phyloP scores from a whole-genome alignment of 495 filamentous ascomycete genomes.

The Hypoxylon subgilvum region DNA sequence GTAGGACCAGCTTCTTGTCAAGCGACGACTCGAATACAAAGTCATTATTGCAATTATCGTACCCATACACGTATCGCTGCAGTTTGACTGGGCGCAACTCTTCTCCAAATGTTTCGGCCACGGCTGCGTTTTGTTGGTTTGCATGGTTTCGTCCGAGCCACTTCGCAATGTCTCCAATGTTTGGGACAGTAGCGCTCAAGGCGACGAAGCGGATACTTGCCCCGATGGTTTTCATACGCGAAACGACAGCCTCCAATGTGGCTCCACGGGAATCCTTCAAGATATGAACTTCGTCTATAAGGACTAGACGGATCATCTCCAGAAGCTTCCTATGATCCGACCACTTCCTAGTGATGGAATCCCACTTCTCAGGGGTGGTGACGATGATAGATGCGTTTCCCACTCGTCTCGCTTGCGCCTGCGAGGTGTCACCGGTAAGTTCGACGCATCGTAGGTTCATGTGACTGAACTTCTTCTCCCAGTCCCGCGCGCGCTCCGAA shows the following conservation, averaged over 20 bases:
- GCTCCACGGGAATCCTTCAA: conserved; percentile 89
- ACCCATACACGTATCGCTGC: conserved; percentile 84
- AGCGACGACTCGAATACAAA: conserved; percentile 86
- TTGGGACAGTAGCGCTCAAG: conserved; percentile 91
- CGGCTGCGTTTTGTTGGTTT: conserved; percentile 71
- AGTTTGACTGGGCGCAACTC: conserved; percentile 88
- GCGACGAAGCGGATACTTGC: conserved; percentile 89
- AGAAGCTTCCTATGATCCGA: conserved; percentile 85
- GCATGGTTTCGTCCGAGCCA: conserved; percentile 86
- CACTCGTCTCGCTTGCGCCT: conserved; percentile 72
- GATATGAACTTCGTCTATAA: conserved; percentile 97
- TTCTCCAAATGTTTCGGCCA: conserved; percentile 83
- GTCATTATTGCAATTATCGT: conserved; percentile 69
- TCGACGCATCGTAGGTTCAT: conserved; percentile 81
- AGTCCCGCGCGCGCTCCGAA: conserved; percentile 79
- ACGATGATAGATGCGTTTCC: conserved; percentile 88
- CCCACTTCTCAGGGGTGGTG: conserved; percentile 98
- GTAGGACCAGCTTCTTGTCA: conserved; percentile 71
- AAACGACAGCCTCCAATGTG: conserved; percentile 93
- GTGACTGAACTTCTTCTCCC: conserved; percentile 80
- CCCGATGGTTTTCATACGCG: conserved; percentile 92
- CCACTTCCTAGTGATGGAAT: conserved; percentile 96
- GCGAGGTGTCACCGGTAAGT: conserved; percentile 89
- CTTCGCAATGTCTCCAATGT: conserved; percentile 84
- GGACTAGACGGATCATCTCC: conserved; percentile 84